phyloP scores from a whole-genome alignment of 148 eudicot species.

The Persicaria tinctoria region DNA sequence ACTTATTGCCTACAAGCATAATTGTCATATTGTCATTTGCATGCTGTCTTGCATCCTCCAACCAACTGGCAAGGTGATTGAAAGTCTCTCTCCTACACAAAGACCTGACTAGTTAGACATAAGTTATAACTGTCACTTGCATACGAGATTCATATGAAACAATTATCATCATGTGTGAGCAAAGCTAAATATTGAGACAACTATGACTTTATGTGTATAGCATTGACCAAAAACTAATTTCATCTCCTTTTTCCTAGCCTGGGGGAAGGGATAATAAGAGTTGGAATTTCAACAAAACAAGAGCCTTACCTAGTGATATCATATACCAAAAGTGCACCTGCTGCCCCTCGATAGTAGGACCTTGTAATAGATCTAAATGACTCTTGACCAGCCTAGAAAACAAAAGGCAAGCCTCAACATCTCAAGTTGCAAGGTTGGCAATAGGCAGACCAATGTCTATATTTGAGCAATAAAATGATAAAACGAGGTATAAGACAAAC shows the following conservation, averaged over 20 bases:
- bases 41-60: conserved; percentile 43
- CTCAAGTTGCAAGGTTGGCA: background rate
- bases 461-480: background rate
- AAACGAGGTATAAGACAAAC: conserved; percentile 10
- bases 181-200: background rate
- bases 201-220: background rate
- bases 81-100: conserved; percentile 40
- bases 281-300: background rate
- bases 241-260: background rate
- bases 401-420: background rate
- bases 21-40: conserved; percentile 42
- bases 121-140: background rate
- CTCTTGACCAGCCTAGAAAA: conserved; percentile 39
- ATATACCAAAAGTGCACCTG: conserved; percentile 41
- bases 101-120: background rate
- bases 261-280: background rate
- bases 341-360: conserved; percentile 42
- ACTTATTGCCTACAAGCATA: conserved; percentile 42
- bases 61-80: conserved; percentile 42
- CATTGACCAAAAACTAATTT: background rate
- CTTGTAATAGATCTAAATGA: conserved; percentile 39
- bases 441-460: background rate
- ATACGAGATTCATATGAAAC: background rate
- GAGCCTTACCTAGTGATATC: conserved; percentile 34
- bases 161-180: background rate